These are phyloP conservation scores for Salix exigua DNA, from an alignment of 345 rosid genomes.

Conservation along the genomic window DNA sequence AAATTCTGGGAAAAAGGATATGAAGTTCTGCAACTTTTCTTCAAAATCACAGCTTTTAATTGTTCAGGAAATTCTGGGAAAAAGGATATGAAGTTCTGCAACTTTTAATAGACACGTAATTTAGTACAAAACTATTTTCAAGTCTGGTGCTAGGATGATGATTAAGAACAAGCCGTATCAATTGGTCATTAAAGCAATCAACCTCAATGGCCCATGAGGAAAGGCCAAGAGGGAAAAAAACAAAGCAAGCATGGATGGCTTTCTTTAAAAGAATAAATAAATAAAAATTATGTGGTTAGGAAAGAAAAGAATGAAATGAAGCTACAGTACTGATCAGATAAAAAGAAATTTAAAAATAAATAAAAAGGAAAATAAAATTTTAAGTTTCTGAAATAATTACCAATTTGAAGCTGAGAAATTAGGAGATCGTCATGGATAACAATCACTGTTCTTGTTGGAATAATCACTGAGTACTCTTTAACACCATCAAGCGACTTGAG, in stretches of 20 bases:
- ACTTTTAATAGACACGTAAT: too few relatives aligned
- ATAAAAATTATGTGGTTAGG: neutral
- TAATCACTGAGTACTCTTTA: slow-evolving; percentile 60
- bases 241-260: too few relatives aligned
- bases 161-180: too few relatives aligned
- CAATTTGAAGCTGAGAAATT: slow-evolving; percentile 67
- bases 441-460: slow-evolving; percentile 75
- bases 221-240: too few relatives aligned
- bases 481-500: slow-evolving; percentile 62
- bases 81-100: neutral
- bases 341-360: neutral
- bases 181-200: too few relatives aligned
- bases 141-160: too few relatives aligned
- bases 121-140: too few relatives aligned
- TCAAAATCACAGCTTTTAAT: too few relatives aligned
- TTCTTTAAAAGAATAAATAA: too few relatives aligned
- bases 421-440: slow-evolving; percentile 75
- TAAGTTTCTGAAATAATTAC: slow-evolving; percentile 27
- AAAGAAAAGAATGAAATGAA: neutral
- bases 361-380: neutral
- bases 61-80: neutral
- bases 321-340: neutral
- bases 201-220: too few relatives aligned
- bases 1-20: neutral
- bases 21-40: neutral